Evolutionary conservation across 176 grass and related monocot genomes (phyloP).

Genomic region (Eleusine coracana): DNA sequence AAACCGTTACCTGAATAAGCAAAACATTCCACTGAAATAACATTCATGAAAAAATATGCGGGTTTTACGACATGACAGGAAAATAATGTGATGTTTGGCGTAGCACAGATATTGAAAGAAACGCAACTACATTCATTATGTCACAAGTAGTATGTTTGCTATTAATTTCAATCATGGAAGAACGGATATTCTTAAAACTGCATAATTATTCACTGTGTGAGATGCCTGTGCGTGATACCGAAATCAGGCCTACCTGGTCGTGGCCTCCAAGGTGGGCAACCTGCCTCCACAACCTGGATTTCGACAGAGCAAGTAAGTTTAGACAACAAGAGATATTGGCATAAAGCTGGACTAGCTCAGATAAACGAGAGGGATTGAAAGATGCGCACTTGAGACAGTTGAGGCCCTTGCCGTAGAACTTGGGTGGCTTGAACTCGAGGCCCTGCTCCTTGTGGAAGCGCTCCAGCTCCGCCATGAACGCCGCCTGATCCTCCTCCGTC

Average conservation of each 20-base stretch:
- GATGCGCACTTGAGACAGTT: constrained; percentile 95
- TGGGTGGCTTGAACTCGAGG: constrained; percentile 96
- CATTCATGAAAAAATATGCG: neutral
- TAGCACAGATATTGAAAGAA: neutral
- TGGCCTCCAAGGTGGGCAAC: constrained; percentile 93
- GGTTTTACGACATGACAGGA: neutral
- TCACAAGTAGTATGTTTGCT: constrained; percentile 25
- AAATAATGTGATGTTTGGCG: neutral
- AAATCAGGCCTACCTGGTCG: constrained; percentile 66
- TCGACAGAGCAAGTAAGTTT: constrained; percentile 28
- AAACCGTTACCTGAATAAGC: constrained; percentile 86
- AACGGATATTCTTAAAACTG: neutral
- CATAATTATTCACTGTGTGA: neutral
- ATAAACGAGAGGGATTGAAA: neutral
- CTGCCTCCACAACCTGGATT: constrained; percentile 97
- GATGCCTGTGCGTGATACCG: constrained; percentile 16
- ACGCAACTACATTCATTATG: neutral
- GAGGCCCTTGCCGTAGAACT: constrained; percentile 95
- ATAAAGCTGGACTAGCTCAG: neutral
- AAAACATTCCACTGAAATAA: constrained; percentile 9
- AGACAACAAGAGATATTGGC: constrained; percentile 11
- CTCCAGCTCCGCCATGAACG: constrained; percentile 93
- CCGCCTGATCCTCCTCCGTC: constrained; percentile 84
- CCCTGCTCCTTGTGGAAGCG: constrained; percentile 76
- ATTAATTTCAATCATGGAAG: constrained; percentile 2